Evolutionary conservation across 2,329 filamentous ascomycete species (phyloP), one percentile per base, ranked within the genome.

Genomic region (Apiospora rasikravindrae): DNA sequence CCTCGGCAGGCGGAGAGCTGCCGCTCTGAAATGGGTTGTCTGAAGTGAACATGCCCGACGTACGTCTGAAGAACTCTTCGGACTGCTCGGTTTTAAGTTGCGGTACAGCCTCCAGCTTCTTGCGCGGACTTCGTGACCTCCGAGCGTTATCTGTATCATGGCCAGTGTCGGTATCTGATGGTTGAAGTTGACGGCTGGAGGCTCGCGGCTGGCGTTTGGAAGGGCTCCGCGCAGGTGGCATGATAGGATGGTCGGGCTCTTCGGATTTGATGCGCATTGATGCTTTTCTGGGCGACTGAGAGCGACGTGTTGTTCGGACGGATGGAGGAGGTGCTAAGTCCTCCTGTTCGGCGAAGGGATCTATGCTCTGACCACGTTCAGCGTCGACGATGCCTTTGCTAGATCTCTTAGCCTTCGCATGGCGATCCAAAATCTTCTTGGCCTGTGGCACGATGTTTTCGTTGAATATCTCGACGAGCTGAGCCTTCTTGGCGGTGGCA

Each of bases 1-100:
- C 84, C 40, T 86, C 82, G 1, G 82, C 81, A n/a, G 84, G 80
- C 7, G 94, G 91, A 13, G 94, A 92, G 81, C 92, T 93, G 53
- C 94, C 93, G 79, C 93, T 94, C 81, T 98, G 96, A 80, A 98
- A 98, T 0, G 96, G 95, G 78, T 98, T 98, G 70, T 98, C 94
- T 76, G 92, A 89, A 1, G 93, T 94, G 82, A 98, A 98, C 44
- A 93, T 92, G 77, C 85, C 83, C 29, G 81, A 79, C 26, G 82
- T 81, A 16, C 80, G 79, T 73, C 81, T 78, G 75, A 83, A 84
- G 73, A 84, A 81, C 64, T 86, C 85, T 11, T 89, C 84, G 8
- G 85, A 82, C 69, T 88, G 86, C 72, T 93, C 90, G 1, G 81
- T 77, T 78, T 90, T 90, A 61, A 89, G 82, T 71, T 84, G 84